These are phyloP conservation scores for Apiospora marii DNA, from an alignment of 2,329 filamentous ascomycete genomes.

Conservation along the genomic window DNA sequence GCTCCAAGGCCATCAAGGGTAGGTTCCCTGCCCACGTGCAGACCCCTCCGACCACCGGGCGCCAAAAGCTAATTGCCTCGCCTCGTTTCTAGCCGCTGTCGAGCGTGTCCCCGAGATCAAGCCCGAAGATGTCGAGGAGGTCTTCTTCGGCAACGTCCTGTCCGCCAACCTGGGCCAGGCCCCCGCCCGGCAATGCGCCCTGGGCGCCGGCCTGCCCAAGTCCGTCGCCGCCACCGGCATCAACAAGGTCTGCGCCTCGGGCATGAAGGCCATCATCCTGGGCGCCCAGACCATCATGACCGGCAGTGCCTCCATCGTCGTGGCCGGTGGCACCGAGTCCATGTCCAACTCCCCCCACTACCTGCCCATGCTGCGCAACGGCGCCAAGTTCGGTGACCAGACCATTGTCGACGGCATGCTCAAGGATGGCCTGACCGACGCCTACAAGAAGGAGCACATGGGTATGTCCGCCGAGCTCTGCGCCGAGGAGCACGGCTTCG, in stretches of 20 bases:
- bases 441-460: constrained; percentile 97
- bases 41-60: constrained; percentile 54
- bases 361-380: constrained; percentile 83
- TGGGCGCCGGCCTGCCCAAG: constrained; percentile 85
- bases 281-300: constrained; percentile 98
- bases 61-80: not conserved
- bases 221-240: constrained; percentile 87
- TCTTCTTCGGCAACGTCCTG: constrained; percentile 98
- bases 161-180: constrained; percentile 96
- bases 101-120: constrained; percentile 87
- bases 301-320: constrained; percentile 89
- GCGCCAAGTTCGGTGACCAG: constrained; percentile 94
- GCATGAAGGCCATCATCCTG: constrained; percentile 92
- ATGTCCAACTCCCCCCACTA: constrained; percentile 99
- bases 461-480: constrained; percentile 93
- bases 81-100: constrained; percentile 67
- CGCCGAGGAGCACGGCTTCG: constrained; percentile 81
- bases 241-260: constrained; percentile 99
- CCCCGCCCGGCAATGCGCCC: constrained; percentile 91
- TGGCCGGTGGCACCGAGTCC: constrained; percentile 94
- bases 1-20: constrained; percentile 93
- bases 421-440: constrained; percentile 93
- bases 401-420: constrained; percentile 88
- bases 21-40: constrained; percentile 46
- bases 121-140: constrained; percentile 89